Evolutionary conservation across 1,284 basidiomycete genomes (phyloP), one percentile per base, ranked within the genome.

Genomic region (Tilletia indica): DNA sequence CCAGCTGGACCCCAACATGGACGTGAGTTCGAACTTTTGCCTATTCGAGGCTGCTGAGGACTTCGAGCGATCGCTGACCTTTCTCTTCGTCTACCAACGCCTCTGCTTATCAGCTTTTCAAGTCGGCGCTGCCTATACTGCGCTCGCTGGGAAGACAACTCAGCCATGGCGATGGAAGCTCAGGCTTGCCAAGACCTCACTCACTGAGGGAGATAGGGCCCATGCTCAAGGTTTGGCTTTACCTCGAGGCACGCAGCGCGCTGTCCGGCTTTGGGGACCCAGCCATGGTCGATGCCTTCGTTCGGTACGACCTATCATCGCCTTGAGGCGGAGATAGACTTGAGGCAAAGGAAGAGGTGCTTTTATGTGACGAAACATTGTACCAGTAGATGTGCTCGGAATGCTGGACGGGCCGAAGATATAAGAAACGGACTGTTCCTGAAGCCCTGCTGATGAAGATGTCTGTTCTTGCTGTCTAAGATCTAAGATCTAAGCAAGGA

Each of bases 1-100:
- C 70, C 93, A 93, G 85, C 85, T 99, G 74, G 94, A 99, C 86
- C 94, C 97, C 0, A 87, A 89, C 25, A 87, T 99, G 86, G 96
- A 99, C 85, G 85, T 98, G 74, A 96, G 97, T 88, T 93, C 94
- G 68, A 51, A 4, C n/a, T 31, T 31, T 31, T 31, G 25, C 25
- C 25, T 31, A 31, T 31, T 31, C 25, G 1, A 31, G 34, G 11
- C 51, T n/a, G 48, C 8, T n/a, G 54, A 48, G 38, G n/a, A 8
- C 51, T 8, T 9, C 12, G n/a, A 54, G 11, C 51, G n/a, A 54
- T 31, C 25, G 25, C 25, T 54, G 9, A 54, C n/a, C 2, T n/a
- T 12, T 54, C 1, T 19, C 34, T 14, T 31, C 21, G 16, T 14
- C 56, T n/a, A 42, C 63, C 31, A 36, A 36, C 3, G 48, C 67